phyloP scores from a whole-genome alignment of 148 eudicot species.

The Rhododendron griersonianum region DNA sequence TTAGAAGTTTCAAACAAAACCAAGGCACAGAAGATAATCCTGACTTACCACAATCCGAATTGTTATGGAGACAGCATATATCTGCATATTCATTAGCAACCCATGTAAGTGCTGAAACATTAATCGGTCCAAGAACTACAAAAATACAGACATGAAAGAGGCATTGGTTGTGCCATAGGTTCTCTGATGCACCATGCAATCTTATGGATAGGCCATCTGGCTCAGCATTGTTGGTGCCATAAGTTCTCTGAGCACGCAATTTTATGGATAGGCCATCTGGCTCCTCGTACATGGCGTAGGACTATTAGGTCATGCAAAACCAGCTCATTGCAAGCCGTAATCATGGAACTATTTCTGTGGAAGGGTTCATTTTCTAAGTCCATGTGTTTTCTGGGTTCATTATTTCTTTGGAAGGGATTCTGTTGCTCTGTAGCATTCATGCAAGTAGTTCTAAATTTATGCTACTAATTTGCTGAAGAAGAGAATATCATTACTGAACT shows the following conservation, averaged over 20 bases:
- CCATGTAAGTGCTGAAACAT: not conserved
- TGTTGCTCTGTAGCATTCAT: not conserved
- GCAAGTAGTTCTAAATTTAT: not conserved
- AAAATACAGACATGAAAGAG: not conserved
- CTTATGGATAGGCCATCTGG: not conserved
- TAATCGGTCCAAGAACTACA: not conserved
- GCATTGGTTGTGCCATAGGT: not conserved
- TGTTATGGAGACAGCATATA: constrained; percentile 70
- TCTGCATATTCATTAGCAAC: constrained; percentile 34
- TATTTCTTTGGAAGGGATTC: constrained; percentile 5
- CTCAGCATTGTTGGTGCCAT: not conserved
- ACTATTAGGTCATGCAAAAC: not conserved
- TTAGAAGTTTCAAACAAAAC: not conserved
- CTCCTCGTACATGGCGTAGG: not conserved
- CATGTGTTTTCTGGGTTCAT: not conserved
- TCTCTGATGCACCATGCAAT: not conserved
- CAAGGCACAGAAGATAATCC: not conserved
- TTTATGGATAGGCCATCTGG: not conserved
- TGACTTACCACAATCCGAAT: constrained; percentile 69
- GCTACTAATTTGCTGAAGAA: not conserved
- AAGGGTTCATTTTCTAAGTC: not conserved
- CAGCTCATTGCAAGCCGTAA: not conserved
- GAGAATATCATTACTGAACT: constrained; percentile 22
- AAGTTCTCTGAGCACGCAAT: not conserved
- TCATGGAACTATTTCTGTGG: not conserved